Evolutionary conservation across 192 early-diverging fungal genomes (phyloP).

Genomic region (Backusella luteola): DNA sequence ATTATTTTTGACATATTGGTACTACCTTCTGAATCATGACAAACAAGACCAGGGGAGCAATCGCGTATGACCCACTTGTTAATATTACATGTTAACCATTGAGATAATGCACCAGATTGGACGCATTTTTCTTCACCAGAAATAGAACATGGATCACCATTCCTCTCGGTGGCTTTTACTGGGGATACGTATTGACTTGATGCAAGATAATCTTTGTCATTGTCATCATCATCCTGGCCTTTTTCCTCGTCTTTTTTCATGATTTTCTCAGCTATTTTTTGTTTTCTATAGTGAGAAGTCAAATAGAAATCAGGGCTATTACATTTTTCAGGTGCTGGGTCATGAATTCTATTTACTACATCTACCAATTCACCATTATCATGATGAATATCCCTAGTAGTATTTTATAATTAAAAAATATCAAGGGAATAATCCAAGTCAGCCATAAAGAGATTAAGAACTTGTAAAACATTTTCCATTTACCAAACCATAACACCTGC

Average conservation of each 20-base stretch:
- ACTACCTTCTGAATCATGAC: not conserved
- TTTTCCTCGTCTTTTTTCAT: not conserved
- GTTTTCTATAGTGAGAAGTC: not conserved
- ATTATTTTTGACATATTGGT: not conserved
- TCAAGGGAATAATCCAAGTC: not conserved
- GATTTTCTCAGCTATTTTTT: not conserved
- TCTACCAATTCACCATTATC: conserved; percentile 39
- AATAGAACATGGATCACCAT: not conserved
- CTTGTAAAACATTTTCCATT: not conserved
- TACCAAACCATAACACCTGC: conserved; percentile 70
- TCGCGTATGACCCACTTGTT: conserved; percentile 19
- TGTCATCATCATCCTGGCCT: not conserved
- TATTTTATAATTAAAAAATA: not conserved
- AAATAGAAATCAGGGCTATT: conserved; percentile 5
- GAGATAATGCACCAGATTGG: not conserved
- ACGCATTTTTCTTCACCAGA: conserved; percentile 15
- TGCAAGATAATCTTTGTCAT: not conserved
- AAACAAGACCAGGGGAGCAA: conserved; percentile 23
- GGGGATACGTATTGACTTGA: not conserved
- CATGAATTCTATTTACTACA: conserved; percentile 23
- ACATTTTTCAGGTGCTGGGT: not conserved
- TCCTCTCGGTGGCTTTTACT: not conserved
- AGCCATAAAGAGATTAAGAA: not conserved
- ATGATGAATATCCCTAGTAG: conserved; percentile 36
- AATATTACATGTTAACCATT: conserved; percentile 25